phyloP scores from a whole-genome alignment of 2,329 filamentous ascomycete genomes.

The Paraconiothyrium sp. region DNA sequence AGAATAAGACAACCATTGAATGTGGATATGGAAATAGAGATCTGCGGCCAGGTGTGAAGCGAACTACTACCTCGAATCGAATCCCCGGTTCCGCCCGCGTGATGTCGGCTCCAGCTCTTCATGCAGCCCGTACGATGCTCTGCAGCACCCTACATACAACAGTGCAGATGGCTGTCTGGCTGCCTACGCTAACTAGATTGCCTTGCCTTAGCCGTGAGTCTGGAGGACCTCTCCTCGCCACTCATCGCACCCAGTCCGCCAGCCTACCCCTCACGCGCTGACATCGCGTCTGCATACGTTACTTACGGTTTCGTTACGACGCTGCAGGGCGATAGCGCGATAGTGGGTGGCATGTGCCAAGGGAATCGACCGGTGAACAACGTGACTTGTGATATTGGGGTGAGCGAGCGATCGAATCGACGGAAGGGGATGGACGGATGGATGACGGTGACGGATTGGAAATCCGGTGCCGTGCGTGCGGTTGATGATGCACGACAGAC shows the following conservation, averaged over 20 bases:
- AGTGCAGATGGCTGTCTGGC: background rate
- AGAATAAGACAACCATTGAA: background rate
- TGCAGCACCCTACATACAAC: background rate
- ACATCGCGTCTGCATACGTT: conserved; percentile 1
- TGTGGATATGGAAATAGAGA: background rate
- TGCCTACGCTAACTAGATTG: conserved; percentile 8
- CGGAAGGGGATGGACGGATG: background rate
- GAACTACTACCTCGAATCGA: background rate
- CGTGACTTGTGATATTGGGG: conserved; percentile 7
- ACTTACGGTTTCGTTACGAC: background rate
- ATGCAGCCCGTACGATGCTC: conserved; percentile 1
- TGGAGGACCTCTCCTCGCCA: conserved; percentile 1
- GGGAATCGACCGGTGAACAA: conserved; percentile 10
- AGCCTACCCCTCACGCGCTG: background rate
- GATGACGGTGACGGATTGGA: background rate
- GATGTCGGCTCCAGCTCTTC: conserved; percentile 4
- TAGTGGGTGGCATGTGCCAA: background rate
- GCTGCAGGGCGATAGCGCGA: background rate
- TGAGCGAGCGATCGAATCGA: background rate
- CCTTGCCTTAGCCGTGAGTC: conserved; percentile 6
- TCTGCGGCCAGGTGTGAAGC: background rate
- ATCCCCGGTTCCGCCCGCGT: conserved; percentile 8
- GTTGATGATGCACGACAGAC: background rate
- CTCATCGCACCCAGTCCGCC: background rate
- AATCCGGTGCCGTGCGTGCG: background rate